Base-by-base conservation (phyloP, 352 stramenopile genomes). In the Phytopythium kandeliae region DNA sequence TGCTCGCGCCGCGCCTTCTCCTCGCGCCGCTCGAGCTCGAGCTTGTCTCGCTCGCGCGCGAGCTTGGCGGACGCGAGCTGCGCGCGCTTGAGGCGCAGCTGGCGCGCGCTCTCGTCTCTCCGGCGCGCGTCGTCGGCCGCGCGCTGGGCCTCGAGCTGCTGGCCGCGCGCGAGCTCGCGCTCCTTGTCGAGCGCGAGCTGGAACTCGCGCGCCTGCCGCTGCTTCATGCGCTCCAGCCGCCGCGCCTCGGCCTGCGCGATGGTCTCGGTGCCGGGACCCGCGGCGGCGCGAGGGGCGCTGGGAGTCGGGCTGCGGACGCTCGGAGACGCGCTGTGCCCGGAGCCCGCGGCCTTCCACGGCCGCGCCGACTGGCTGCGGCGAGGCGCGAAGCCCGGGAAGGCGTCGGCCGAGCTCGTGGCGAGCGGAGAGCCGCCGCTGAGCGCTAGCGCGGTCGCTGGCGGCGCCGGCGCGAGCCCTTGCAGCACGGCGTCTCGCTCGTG, bases 131-230 rank as follows among this genome's bases (percentile, higher is more conserved):
- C 80, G 17, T 88, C 74, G 0, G 65, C 65, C 21, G 61, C 62
- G 10, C 76, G 76, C 6, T 61, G 64, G 11, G 76, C 66, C 28
- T 85, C 85, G 38, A 89, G 76, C 9, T 79, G 58, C 24, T 89
- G 78, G 19, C 87, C 64, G 41, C 79, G 72, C 40, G 74, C 78
- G 54, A 85, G 77, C 34, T 79, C 83, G n/a, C 62, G 63, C 38
- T 92, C 81, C 70, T 78, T 88, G 30, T 92, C 76, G 54, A 92
- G 85, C n/a, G 85, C 71, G 33, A 58, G 62, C 28, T 85, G 76
- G 47, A 92, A 79, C 33, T 92, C 81, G 28, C 74, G 77, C 51
- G 89, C 62, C 54, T 92, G 81, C 0, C 78, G 71, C 34, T 74
- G 45, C 48, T 89, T 92, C 35, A 92, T 89, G 16, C 72, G 65